Conservation (phyloP, 2,329 filamentous ascomycete genomes). For the Trichoderma harzianum region DNA sequence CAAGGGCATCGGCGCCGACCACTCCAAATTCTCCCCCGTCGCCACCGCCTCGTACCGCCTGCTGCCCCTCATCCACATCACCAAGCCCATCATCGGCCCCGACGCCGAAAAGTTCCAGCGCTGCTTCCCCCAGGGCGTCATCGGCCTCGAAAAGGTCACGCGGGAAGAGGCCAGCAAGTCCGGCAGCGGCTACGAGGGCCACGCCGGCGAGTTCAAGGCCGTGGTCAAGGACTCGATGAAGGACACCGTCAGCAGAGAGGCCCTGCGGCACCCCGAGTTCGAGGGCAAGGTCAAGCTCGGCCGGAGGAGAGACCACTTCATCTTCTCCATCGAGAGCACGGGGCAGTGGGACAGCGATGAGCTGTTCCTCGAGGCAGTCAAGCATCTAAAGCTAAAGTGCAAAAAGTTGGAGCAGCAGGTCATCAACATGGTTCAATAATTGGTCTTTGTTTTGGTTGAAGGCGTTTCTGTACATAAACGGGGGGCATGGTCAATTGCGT, state of each 20-base stretch:
- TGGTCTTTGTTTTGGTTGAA: neutral
- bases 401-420: constrained; percentile 68
- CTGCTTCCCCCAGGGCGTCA: constrained; percentile 88
- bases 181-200: constrained; percentile 66
- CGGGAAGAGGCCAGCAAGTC: constrained; percentile 57
- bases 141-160: constrained; percentile 72
- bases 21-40: constrained; percentile 95
- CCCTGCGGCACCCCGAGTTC: constrained; percentile 87
- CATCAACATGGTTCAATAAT: constrained; percentile 57
- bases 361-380: constrained; percentile 86
- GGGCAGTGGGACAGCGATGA: constrained; percentile 94
- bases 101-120: constrained; percentile 86
- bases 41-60: constrained; percentile 92
- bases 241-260: constrained; percentile 93
- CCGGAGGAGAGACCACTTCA: constrained; percentile 89
- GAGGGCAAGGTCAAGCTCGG: constrained; percentile 93
- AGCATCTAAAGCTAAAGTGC: constrained; percentile 82
- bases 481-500: constrained; percentile 16
- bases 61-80: constrained; percentile 82
- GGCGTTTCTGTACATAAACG: constrained; percentile 16
- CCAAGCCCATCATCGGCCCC: constrained; percentile 74
- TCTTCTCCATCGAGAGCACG: constrained; percentile 91
- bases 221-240: constrained; percentile 86
- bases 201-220: constrained; percentile 78
- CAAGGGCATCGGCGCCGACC: constrained; percentile 90